Evolutionary conservation across 1,139 yeast genomes (phyloP), one percentile per base, ranked within the genome.

Genomic region (Pneumocystis oryctolagi): DNA sequence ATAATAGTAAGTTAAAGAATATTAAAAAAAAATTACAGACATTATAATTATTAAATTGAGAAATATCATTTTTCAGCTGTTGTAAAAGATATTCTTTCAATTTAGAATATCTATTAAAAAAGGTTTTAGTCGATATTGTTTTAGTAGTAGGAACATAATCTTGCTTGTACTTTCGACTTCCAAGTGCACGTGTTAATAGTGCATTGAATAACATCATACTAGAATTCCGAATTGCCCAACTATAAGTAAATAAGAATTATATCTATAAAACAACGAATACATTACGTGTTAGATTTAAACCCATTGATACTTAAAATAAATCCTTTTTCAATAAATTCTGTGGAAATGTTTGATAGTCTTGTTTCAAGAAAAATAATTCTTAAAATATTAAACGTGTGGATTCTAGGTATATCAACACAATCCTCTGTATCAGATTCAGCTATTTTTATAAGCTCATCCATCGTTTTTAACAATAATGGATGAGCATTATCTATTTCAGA

Each of bases 151-250:
- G 60, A 57, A 25, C 5, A 40, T 65, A 70, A 59, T 64, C 63
- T 14, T 68, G 66, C 5, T 75, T 72, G 12, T 74, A 70, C 61
- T 75, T 76, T 53, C 78, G 78, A 16, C 83, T 81, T 2, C 95
- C 95, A 73, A 90, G 89, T 3, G 92, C 71, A 66, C 94, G 79
- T 65, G 84, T 84, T 70, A 87, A 92, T 59, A 90, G 73, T 0
- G 96, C 83, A 0, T 95, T 85, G 71, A 89, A 92, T 57, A 92
- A 77, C 97, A 92, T 92, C 35, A 90, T 86, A 0, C 96, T 89
- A 73, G 97, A 88, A 72, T 92, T 92, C 69, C 96, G 78, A 39
- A 92, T 80, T 0, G 96, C 84, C 97, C 97, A 90, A 39, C 62
- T 20, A 58, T 39, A 25, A 39, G 30, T 62, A 39, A n/a, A 55